A percentile compares a stretch with the other conserved stretches of the same genome.
These are phyloP conservation scores for Trichoderma koningii DNA, from an alignment of 2,329 filamentous ascomycete genomes.

Conservation along the genomic window DNA sequence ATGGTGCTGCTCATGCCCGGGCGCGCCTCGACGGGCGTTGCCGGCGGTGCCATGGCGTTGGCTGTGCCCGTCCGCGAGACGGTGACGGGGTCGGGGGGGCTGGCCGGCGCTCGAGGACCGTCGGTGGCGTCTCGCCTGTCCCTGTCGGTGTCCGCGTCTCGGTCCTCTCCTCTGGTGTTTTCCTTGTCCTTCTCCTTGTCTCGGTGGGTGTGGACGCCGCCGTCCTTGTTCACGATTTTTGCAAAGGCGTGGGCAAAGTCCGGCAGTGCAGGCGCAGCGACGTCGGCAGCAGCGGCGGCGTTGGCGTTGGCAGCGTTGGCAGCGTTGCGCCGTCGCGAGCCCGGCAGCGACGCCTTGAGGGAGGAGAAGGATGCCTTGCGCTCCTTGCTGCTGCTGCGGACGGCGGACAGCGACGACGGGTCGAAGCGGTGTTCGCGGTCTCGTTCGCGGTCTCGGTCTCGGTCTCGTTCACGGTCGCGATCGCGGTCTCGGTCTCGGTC, in stretches of 20 bases:
- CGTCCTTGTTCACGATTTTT: conserved; percentile 41
- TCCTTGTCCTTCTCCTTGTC: conserved; percentile 21
- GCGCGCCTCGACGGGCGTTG: conserved; percentile 27
- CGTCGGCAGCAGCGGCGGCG: conserved; percentile 48
- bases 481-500: conserved; percentile 9
- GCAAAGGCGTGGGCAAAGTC: conserved; percentile 55
- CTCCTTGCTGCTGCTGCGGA: conserved; percentile 44
- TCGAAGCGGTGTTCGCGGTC: not conserved
- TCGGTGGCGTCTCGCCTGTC: conserved; percentile 37
- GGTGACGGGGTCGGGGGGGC: conserved; percentile 24
- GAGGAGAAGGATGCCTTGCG: conserved; percentile 54
- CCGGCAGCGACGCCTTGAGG: conserved; percentile 56
- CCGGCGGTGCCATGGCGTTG: conserved; percentile 30
- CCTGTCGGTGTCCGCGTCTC: conserved; percentile 27
- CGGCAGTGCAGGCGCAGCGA: conserved; percentile 52
- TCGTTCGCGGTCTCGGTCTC: conserved; percentile 4
- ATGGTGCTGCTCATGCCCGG: conserved; percentile 22
- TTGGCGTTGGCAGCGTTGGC: conserved; percentile 41
- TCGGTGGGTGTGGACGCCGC: too few relatives aligned
- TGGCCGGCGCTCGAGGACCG: conserved; percentile 27
- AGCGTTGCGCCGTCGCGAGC: conserved; percentile 46
- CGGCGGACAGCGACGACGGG: conserved; percentile 30
- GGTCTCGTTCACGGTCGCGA: conserved; percentile 36
- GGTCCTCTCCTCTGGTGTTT: conserved; percentile 25
- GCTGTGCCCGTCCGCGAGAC: conserved; percentile 27